Evolutionary conservation across 2,329 filamentous ascomycete genomes (phyloP), one percentile per base, ranked within the genome.

Genomic region (Lanzia echinophila): DNA sequence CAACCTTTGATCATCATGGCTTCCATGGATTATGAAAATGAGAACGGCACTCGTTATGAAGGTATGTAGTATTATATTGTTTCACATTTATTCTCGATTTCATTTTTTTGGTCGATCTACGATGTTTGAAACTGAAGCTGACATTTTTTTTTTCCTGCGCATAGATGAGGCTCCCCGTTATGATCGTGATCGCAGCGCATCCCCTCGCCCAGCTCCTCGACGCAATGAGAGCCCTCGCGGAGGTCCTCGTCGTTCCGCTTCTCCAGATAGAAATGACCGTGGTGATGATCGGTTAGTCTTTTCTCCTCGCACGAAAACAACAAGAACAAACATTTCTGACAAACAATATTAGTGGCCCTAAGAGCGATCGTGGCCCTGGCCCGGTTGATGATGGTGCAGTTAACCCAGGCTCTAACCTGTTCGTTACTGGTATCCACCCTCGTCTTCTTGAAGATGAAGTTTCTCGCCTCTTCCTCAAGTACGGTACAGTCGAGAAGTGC

Each of bases 401-500:
- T 68, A 99, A 99, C 75, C 88, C 90, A 59, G 94, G 94, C 64
- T 96, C 94, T 63, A 99, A 99, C 77, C 87, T 99, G 56, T 99
- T 99, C 72, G 94, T 99, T 62, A 99, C 94, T 60, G 94, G 94
- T 65, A 99, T 99, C 62, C 90, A 97, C 71, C 94, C 94, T 55
- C 88, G 88, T 66, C 82, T 99, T 62, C 85, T 82, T 46, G 94
- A 99, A 72, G 81, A 85, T 15, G 94, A 97, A 69, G 89, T 99
- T 58, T 87, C 88, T 52, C 90, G 90, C 71, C 85, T 99, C 62
- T 99, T 99, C 69, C 90, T 96, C 75, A 99, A 97, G 75, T 97
- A 97, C 68, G 94, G 94, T 64, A 90, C 96, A 70, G 94, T 99
- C 50, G 92, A 97, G 76, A 97, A 95, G 75, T 97, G 92, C 77